phyloP scores from a whole-genome alignment of 106 monocot species.

The Apostasia ramifera region DNA sequence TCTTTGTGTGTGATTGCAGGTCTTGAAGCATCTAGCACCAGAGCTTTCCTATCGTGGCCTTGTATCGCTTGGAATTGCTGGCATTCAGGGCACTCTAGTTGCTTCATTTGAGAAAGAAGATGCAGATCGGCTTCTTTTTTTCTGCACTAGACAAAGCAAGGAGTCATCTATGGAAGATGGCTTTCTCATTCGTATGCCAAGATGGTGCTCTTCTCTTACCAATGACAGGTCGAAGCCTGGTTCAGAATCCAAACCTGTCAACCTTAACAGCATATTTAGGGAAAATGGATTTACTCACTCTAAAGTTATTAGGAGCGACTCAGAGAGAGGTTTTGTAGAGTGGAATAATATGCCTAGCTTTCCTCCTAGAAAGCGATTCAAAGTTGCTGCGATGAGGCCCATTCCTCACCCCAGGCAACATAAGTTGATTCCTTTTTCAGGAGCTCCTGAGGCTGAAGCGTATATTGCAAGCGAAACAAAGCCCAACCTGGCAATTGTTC shows the following conservation, averaged over 20 bases:
- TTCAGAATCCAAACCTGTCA: slow-evolving; percentile 17
- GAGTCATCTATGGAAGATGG: slow-evolving; percentile 12
- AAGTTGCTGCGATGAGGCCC: slow-evolving; percentile 60
- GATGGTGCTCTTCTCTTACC: slow-evolving; percentile 40
- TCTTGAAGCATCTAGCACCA: slow-evolving; percentile 78
- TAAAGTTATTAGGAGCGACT: slow-evolving; percentile 11
- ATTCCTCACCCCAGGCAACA: slow-evolving; percentile 55
- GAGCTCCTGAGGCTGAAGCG: slow-evolving; percentile 15
- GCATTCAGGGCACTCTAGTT: slow-evolving; percentile 72
- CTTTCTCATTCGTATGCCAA: slow-evolving; percentile 21
- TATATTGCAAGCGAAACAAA: slow-evolving; percentile 37
- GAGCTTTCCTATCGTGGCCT: slow-evolving; percentile 66
- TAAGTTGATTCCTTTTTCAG: slow-evolving; percentile 50
- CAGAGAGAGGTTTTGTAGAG: slow-evolving; percentile 7
- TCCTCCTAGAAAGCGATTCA: slow-evolving; percentile 26
- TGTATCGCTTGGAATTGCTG: slow-evolving; percentile 73
- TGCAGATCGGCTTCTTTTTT: slow-evolving; percentile 85
- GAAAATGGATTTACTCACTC: slow-evolving; percentile 21
- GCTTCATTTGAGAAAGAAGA: slow-evolving; percentile 93
- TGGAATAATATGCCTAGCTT: slow-evolving; percentile 3
- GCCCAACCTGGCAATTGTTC: slow-evolving; percentile 18
- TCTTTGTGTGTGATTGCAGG: slow-evolving; percentile 24
- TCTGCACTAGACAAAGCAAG: slow-evolving; percentile 37
- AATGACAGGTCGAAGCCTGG: slow-evolving; percentile 29
- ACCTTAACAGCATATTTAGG: not conserved